Conservation (phyloP, 768 basidiomycete species). For the Boletus pseudo-olivaceus region DNA sequence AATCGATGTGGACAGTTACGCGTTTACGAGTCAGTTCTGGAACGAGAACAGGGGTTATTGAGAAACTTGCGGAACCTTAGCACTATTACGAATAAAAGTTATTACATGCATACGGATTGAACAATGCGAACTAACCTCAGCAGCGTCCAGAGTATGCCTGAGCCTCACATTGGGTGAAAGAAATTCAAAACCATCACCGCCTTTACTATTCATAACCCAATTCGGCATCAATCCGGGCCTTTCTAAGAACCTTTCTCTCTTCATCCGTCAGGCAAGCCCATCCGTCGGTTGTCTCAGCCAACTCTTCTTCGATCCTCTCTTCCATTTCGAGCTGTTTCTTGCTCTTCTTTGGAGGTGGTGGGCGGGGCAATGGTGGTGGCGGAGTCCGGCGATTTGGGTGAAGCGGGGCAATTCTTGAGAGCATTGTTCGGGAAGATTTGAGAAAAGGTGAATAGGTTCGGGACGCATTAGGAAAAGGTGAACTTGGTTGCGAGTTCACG, state of each 20-base stretch:
- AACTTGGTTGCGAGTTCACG: constrained; percentile 62
- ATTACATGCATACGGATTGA: constrained; percentile 1
- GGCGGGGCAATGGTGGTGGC: constrained; percentile 67
- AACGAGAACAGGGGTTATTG: background rate
- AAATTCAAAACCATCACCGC: background rate
- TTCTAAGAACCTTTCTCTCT: constrained; percentile 51
- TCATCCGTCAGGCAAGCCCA: constrained; percentile 43
- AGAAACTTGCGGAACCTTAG: background rate
- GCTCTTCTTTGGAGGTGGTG: constrained; percentile 70
- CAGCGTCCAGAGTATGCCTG: background rate
- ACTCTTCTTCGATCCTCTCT: constrained; percentile 78
- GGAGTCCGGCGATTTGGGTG: constrained; percentile 72
- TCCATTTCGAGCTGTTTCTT: constrained; percentile 76
- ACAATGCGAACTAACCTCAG: background rate
- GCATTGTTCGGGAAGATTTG: constrained; percentile 58
- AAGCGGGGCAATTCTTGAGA: constrained; percentile 71
- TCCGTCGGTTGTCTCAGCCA: constrained; percentile 70
- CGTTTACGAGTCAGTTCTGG: background rate
- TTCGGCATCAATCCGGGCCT: constrained; percentile 61
- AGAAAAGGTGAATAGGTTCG: constrained; percentile 58
- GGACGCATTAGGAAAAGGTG: constrained; percentile 38
- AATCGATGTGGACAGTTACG: background rate
- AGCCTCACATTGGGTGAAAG: background rate
- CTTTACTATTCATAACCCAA: constrained; percentile 48
- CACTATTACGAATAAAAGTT: background rate